phyloP scores from a whole-genome alignment of 371 early-diverging fungal species.

The Ecytonucleospora hepatopenaei region DNA sequence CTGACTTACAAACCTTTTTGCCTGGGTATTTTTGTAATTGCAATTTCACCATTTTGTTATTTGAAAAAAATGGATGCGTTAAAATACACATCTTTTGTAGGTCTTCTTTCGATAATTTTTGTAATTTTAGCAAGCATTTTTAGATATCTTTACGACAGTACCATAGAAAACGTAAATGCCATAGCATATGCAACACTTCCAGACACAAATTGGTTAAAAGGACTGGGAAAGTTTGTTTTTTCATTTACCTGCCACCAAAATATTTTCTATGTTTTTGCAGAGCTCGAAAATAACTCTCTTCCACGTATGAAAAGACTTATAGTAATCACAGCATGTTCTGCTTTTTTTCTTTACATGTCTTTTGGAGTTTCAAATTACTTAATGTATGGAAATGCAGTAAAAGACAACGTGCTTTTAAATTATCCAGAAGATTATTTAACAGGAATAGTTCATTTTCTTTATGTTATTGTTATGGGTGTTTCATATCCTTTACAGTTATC shows the following conservation, averaged over 20 bases:
- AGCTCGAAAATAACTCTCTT: slow-evolving; percentile 42
- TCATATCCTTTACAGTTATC: slow-evolving; percentile 89
- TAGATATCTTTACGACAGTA: slow-evolving; percentile 59
- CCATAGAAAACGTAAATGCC: slow-evolving; percentile 44
- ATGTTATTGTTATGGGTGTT: slow-evolving; percentile 74
- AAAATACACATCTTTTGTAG: slow-evolving; percentile 76
- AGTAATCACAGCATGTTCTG: slow-evolving; percentile 62
- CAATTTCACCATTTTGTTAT: slow-evolving; percentile 48
- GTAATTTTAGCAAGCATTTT: slow-evolving; percentile 71
- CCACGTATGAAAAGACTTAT: slow-evolving; percentile 42
- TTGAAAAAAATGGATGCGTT: slow-evolving; percentile 74
- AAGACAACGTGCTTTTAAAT: slow-evolving; percentile 68
- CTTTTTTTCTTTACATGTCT: slow-evolving; percentile 68
- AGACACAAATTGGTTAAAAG: slow-evolving; percentile 63
- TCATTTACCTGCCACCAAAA: slow-evolving; percentile 95
- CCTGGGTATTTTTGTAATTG: slow-evolving; percentile 30
- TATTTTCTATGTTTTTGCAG: slow-evolving; percentile 51
- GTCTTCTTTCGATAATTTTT: slow-evolving; percentile 74
- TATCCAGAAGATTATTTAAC: slow-evolving; percentile 48
- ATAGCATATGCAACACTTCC: slow-evolving; percentile 44
- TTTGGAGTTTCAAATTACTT: slow-evolving; percentile 81
- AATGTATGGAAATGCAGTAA: slow-evolving; percentile 73
- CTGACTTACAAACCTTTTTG: slow-evolving; percentile 14
- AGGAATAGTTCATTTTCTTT: slow-evolving; percentile 66
- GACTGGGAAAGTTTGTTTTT: slow-evolving; percentile 89